Evolutionary conservation across 2,329 filamentous ascomycete species (phyloP), one percentile per base, ranked within the genome.

Genomic region (Colletotrichum tropicale): DNA sequence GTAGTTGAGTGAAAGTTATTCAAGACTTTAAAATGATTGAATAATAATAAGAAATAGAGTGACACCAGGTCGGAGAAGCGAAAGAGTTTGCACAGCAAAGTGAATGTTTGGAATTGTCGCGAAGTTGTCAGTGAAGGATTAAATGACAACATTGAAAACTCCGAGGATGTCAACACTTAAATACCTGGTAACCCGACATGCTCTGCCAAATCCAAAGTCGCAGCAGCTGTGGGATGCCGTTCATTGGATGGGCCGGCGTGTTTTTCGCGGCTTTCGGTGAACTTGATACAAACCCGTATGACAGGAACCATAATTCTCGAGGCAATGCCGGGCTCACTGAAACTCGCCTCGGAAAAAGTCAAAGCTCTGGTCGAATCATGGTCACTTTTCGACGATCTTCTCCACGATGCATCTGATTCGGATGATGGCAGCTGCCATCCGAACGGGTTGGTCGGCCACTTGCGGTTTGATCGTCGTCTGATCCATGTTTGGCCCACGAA

Each of bases 381-480:
- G 7, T 21, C 24, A 21, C n/a, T 28, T 52, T 34, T 28, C 43
- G 28, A 21, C 15, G 26, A 34, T 38, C 30, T 16, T 32, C 43
- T n/a, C 58, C 70, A 48, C 38, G 32, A 62, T 36, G 36, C 55
- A 30, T 43, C 62, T 30, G 9, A n/a, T 34, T 60, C 43, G 65
- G 48, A 32, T 60, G 43, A 52, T 61, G 70, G 21, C 71, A 71
- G 62, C 66, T 75, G 70, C 66, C 71, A 76, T 76, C 71, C 74
- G 71, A 75, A 75, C 74, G 61, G 71, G 26, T 18, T 60, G 60
- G 15, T 67, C 66, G 43, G 71, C 34, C 16, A 28, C 24, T 28
- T 62, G 32, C 66, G 26, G 74, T 75, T 70, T 76, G 74, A 76
- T 76, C 71, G 74, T 75, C 74, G 52, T 71, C 71, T 76, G 66